Percentiles rank a stretch among this genome's conserved stretches.
Conservation (phyloP, 2,329 filamentous ascomycete species). For the Diaporthe ilicicola region DNA sequence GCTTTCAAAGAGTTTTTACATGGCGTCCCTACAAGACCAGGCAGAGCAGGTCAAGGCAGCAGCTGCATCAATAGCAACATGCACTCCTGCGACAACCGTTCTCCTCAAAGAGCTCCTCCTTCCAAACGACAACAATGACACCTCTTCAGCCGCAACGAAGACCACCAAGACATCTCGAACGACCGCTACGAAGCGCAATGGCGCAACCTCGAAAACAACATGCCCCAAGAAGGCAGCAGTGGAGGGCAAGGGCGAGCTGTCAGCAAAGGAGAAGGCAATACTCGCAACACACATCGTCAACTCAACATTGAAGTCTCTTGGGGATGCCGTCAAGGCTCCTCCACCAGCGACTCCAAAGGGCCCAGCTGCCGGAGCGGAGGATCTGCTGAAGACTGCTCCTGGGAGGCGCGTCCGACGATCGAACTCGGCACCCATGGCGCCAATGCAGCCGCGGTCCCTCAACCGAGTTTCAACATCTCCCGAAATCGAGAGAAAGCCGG, state of each 20-base stretch:
- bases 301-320: constrained; percentile 71
- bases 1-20: constrained; percentile 41
- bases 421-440: constrained; percentile 66
- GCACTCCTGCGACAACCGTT: constrained; percentile 54
- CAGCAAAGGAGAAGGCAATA: constrained; percentile 68
- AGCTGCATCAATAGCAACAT: constrained; percentile 56
- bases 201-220: constrained; percentile 40
- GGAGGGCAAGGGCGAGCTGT: constrained; percentile 52
- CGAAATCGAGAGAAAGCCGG: constrained; percentile 45
- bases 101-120: constrained; percentile 56
- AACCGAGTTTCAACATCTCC: constrained; percentile 68
- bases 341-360: constrained; percentile 41
- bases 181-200: constrained; percentile 40
- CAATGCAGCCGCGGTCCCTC: constrained; percentile 67
- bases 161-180: constrained; percentile 36
- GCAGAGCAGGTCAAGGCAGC: constrained; percentile 57
- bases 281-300: constrained; percentile 81
- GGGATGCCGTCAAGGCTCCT: constrained; percentile 68
- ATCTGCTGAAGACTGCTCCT: constrained; percentile 46
- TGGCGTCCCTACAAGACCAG: constrained; percentile 50
- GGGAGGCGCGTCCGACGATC: constrained; percentile 61
- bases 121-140: constrained; percentile 41
- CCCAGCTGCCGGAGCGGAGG: constrained; percentile 48
- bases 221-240: constrained; percentile 40
- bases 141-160: constrained; percentile 34